Base-by-base conservation (phyloP, 768 basidiomycete species). In the Pleurotus platypus region DNA sequence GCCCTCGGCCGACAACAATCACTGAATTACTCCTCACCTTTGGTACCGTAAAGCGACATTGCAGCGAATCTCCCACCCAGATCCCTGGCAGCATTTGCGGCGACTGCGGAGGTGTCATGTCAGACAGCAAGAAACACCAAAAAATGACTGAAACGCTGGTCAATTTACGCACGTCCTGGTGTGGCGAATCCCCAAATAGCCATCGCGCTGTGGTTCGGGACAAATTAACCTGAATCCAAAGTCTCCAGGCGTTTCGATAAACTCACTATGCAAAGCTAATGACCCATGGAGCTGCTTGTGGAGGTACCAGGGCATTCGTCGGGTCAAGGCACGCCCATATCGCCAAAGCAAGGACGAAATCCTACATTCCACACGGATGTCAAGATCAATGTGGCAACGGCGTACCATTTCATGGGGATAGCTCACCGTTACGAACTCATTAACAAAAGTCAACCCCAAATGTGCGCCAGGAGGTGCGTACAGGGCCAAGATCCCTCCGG, bases 61-160 rank as follows among this genome's bases (percentile, higher is more conserved):
- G 76, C 80, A 61, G 79, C 78, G 15, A 89, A 58, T 13, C 87
- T 81, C 5, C 78, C 83, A 16, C 87, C 87, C 40, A 90, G 27
- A 65, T 89, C 87, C 63, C 87, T 84, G 22, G 86, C 85, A 2
- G 84, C 70, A 67, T 90, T 90, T 35, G 86, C 74, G 13, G 84
- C 76, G 43, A 89, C 79, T 83, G 56, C 7, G 58, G 46, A 35
- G 30, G 3, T 35, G 8, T 3, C 46, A 22, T 35, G 58, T 35
- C 30, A 30, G n/a, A n/a, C n/a, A n/a, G 43, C 38, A 13, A 38
- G n/a, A 35, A 7, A 35, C 22, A 35, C 11, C 15, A 16, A 15
- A 35, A 30, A 8, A 15, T 20, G 24, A 5, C 24, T 26, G 38
- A 58, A 15, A 15, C 20, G 56, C 57, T 37, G 16, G 16, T 46